Evolutionary conservation across 768 basidiomycete species (phyloP), one percentile per base, ranked within the genome.

Genomic region (Kwoniella botswanensis): DNA sequence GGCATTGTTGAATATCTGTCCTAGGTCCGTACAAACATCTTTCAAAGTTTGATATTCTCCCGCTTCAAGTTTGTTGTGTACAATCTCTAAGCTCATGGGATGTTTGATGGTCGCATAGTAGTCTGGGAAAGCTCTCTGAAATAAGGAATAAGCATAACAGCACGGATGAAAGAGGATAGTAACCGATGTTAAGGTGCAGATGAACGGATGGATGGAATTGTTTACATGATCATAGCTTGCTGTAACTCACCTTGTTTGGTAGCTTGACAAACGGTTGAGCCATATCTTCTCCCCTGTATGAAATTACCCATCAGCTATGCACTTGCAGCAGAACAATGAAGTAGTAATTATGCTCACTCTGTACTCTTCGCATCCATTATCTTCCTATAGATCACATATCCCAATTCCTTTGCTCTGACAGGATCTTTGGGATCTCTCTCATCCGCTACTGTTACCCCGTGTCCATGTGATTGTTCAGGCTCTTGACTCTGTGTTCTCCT

Each of bases 1-100:
- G 18, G 82, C 82, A 61, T 83, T 83, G 55, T 69, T 75, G 65
- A 77, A 83, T 55, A 83, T 81, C 70, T 81, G 76, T 11, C 79
- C 79, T 7, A 83, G 53, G 69, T 83, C 82, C 42, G 65, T 59
- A 35, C 67, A 70, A 35, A 82, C 82, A 35, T 72, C 78, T 55
- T 74, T 76, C 12, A 81, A 54, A 11, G 77, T 78, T 15, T 75
- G 63, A 62, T 83, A 83, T 58, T 70, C 62, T 15, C 53, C 46
- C 2, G 67, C 52, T 13, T 76, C 71, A 5, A 80, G 78, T 60
- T 73, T 76, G 13, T 68, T 63, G 2, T 77, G 71, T 1, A 82
- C 75, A 13, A 70, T 71, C 41, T 79, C 77, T 10, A 82, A 72
- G 17, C 71, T 69, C 71, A 81, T 76, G 13, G 82, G 82, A 58